Conservation (phyloP, 495 filamentous ascomycete genomes). For the Aspergillus hancockii region DNA sequence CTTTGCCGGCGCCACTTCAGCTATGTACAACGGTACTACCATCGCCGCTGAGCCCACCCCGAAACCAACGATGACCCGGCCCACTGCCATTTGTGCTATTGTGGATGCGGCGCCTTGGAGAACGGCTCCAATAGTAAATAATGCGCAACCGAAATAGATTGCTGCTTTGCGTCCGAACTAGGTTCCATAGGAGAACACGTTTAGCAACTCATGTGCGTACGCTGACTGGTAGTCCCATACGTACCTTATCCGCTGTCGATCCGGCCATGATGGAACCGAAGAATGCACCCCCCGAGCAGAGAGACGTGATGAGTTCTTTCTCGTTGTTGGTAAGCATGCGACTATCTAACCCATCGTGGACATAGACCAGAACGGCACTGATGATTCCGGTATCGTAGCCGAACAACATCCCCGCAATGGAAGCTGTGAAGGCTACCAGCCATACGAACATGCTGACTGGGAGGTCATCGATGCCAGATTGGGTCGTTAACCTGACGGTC, state of each 20-base stretch:
- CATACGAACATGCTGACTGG: constrained; percentile 31
- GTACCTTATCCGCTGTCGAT: constrained; percentile 44
- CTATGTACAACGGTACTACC: constrained; percentile 47
- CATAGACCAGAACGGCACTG: constrained; percentile 45
- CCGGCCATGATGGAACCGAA: constrained; percentile 55
- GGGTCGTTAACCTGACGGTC: not conserved
- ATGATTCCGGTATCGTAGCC: constrained; percentile 54
- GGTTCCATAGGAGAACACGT: not conserved
- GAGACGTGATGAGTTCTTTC: constrained; percentile 50
- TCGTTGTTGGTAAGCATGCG: constrained; percentile 31
- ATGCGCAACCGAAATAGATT: constrained; percentile 50
- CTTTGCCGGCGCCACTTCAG: constrained; percentile 50
- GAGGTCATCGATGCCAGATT: constrained; percentile 9
- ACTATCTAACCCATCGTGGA: constrained; percentile 31
- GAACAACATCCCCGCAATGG: constrained; percentile 41
- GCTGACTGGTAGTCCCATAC: not conserved
- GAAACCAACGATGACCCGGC: constrained; percentile 52
- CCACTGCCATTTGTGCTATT: constrained; percentile 52
- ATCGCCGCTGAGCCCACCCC: constrained; percentile 59
- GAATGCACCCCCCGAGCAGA: constrained; percentile 51
- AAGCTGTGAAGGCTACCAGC: constrained; percentile 38
- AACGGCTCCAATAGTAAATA: constrained; percentile 48
- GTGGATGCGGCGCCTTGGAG: constrained; percentile 50
- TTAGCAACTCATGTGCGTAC: not conserved
- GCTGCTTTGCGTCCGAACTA: constrained; percentile 50